Base-by-base conservation (phyloP, 805 yeast genomes). In the Saturnispora kantuleensis region DNA sequence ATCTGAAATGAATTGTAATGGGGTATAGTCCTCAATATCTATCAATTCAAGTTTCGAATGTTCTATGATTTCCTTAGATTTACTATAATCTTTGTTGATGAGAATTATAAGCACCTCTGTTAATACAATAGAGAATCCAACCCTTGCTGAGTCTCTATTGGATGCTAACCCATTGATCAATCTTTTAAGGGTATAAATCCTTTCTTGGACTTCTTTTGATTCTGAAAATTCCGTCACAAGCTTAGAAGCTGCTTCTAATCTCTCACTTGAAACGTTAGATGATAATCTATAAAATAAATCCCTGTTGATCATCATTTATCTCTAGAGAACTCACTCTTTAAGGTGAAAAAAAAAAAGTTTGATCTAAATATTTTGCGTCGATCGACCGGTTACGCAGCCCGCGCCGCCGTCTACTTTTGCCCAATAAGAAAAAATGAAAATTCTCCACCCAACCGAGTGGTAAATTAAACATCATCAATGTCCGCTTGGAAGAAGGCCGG, bases 41-140 rank as follows among this genome's bases (percentile, higher is more conserved):
- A 38, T 16, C 10, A 17, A 12, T 9, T 33, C 42, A 5, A 31
- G 26, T 11, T 31, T 31, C 10, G 18, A 13, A 18, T 36, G 31
- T 3, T 12, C 30, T 5, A 16, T 17, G n/a, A 35, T 5, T 11
- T 39, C 36, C 5, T 17, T 31, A 7, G 17, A 10, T 13, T 13
- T 7, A 15, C 12, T 9, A 41, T 29, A 35, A 31, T 37, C 16
- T 26, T 16, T 12, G 2, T 39, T 31, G 9, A 61, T 61, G 29
- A 57, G 42, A 18, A 71, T 56, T 10, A 67, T 65, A 6, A 73
- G 56, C 1, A 82, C 64, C 59, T 90, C 97, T 0, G 89, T 77
- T 37, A 90, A 64, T 38, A 96, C 90, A 72, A 86, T 76, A 2
- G 96, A 84, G 56, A 82, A 90, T 4, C 97, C 97, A 28, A 85